phyloP scores from a whole-genome alignment of 2,329 filamentous ascomycete species.

The Sporothrix euskadiensis region DNA sequence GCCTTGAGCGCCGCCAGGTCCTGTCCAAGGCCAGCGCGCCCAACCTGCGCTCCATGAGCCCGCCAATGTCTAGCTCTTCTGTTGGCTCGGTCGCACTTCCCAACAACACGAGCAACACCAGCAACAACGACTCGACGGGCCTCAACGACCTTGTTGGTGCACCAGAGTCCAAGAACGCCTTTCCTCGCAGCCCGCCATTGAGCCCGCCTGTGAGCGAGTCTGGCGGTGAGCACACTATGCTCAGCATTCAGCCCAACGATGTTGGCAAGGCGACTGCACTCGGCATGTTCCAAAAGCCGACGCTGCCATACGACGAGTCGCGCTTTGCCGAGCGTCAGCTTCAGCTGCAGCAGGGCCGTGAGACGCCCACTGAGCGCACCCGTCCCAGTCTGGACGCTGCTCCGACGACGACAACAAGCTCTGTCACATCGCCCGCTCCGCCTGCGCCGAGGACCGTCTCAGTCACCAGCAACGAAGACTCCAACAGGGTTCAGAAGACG shows the following conservation, averaged over 20 bases:
- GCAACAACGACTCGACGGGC: slow-evolving; percentile 21
- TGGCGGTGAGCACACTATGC: slow-evolving; percentile 60
- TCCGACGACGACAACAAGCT: not conserved
- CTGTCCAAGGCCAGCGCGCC: slow-evolving; percentile 64
- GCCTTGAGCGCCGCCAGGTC: slow-evolving; percentile 42
- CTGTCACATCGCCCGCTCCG: slow-evolving; percentile 32
- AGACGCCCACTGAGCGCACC: slow-evolving; percentile 55
- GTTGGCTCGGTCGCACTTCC: slow-evolving; percentile 40
- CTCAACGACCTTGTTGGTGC: slow-evolving; percentile 33
- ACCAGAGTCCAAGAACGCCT: slow-evolving; percentile 36
- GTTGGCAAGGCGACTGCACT: slow-evolving; percentile 76
- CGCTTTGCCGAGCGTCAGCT: slow-evolving; percentile 80
- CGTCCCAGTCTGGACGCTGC: slow-evolving; percentile 49
- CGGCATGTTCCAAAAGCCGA: slow-evolving; percentile 66
- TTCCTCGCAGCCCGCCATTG: slow-evolving; percentile 52
- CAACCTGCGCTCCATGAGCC: slow-evolving; percentile 63
- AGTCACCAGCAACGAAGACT: slow-evolving; percentile 40
- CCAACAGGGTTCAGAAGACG: slow-evolving; percentile 39
- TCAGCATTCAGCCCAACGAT: slow-evolving; percentile 73
- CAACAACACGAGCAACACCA: slow-evolving; percentile 32
- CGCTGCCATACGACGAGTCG: slow-evolving; percentile 76
- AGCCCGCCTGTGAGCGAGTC: slow-evolving; percentile 72
- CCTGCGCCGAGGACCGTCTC: slow-evolving; percentile 46
- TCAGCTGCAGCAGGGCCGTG: slow-evolving; percentile 74
- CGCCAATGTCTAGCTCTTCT: slow-evolving; percentile 46